A percentile compares a stretch with the other conserved stretches of the same genome.
These are phyloP conservation scores for Biscutella auriculata DNA, from an alignment of 441 rosid genomes.

Conservation along the genomic window DNA sequence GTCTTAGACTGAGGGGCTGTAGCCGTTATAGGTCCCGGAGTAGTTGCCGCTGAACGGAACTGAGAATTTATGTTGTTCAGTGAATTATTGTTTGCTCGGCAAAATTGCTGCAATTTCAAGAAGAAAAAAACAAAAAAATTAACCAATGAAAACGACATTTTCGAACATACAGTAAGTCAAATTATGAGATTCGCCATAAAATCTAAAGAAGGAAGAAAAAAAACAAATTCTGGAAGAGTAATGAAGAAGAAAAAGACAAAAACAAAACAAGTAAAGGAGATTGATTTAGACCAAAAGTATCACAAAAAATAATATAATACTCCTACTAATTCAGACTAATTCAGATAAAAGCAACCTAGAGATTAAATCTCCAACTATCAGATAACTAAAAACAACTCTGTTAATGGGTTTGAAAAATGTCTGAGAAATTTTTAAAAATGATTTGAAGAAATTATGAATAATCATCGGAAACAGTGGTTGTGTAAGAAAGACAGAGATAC, in stretches of 20 bases:
- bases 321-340: too few relatives aligned
- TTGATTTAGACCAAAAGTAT: constrained; percentile 18
- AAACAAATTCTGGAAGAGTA: constrained; percentile 4
- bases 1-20: constrained; percentile 54
- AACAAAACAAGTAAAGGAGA: constrained; percentile 19
- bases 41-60: constrained; percentile 28
- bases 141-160: too few relatives aligned
- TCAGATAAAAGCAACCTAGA: neutral
- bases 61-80: constrained; percentile 18
- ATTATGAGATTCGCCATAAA: neutral
- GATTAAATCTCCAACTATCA: neutral
- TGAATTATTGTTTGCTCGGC: constrained; percentile 34
- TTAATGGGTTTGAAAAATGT: neutral
- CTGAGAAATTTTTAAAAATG: neutral
- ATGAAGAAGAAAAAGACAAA: constrained; percentile 22
- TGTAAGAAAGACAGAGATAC: constrained; percentile 4
- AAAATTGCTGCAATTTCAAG: constrained; percentile 62
- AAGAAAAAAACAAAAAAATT: too few relatives aligned
- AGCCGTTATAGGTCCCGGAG: constrained; percentile 24
- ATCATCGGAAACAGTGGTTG: constrained; percentile 11
- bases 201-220: neutral
- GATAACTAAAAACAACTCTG: too few relatives aligned
- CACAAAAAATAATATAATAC: neutral
- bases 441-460: neutral
- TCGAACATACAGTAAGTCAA: too few relatives aligned